Evolutionary conservation across 352 stramenopile species (phyloP).

Genomic region (Globisporangium sylvaticum): DNA sequence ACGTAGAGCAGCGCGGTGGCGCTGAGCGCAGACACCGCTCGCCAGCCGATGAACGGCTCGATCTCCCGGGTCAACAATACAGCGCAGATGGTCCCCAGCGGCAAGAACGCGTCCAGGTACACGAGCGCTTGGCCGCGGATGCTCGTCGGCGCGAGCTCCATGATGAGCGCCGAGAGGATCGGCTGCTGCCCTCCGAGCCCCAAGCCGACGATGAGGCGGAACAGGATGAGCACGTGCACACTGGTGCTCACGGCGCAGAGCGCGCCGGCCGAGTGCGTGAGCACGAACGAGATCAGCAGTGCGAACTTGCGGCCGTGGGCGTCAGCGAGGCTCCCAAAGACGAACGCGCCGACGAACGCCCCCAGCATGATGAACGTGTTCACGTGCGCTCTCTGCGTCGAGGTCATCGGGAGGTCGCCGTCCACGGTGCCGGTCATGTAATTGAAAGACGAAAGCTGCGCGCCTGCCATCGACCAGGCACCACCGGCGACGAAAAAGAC

Average conservation of each 20-base stretch:
- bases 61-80: slow-evolving; percentile 30
- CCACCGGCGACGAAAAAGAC: not conserved
- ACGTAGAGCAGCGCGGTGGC: slow-evolving; percentile 14
- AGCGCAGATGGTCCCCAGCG: slow-evolving; percentile 28
- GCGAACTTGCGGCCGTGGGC: slow-evolving; percentile 39
- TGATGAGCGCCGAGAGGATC: slow-evolving; percentile 35
- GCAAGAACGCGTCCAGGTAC: slow-evolving; percentile 33
- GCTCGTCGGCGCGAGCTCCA: slow-evolving; percentile 54
- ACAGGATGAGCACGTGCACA: slow-evolving; percentile 21
- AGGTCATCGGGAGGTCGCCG: not conserved
- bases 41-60: slow-evolving; percentile 20
- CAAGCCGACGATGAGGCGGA: slow-evolving; percentile 35
- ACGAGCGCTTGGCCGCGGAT: slow-evolving; percentile 43
- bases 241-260: slow-evolving; percentile 29
- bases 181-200: slow-evolving; percentile 50
- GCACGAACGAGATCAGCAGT: slow-evolving; percentile 29
- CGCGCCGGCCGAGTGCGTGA: slow-evolving; percentile 34
- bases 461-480: not conserved
- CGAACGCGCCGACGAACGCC: slow-evolving; percentile 32
- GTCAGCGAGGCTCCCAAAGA: slow-evolving; percentile 50
- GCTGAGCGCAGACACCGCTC: slow-evolving; percentile 11
- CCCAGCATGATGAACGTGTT: slow-evolving; percentile 21
- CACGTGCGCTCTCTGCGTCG: not conserved
- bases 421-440: not conserved
- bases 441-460: not conserved